These are phyloP conservation scores for Eremochloa ophiuroides DNA, from an alignment of 176 grass and related monocot genomes.

Conservation along the genomic window DNA sequence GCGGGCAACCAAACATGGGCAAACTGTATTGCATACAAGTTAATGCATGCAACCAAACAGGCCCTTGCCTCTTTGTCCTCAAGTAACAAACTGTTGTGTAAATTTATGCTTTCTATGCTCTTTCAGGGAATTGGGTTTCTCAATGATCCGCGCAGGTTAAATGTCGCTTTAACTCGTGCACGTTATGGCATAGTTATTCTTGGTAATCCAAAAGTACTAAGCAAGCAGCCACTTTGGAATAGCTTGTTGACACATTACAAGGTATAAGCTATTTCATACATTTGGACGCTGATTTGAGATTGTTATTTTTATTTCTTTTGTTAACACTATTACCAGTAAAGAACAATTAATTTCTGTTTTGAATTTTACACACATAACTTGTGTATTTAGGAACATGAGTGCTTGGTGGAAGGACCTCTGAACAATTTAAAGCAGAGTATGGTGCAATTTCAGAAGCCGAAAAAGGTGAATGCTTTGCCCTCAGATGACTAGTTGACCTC, in stretches of 20 bases:
- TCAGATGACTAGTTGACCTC: background rate
- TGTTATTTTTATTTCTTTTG: background rate
- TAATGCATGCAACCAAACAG: background rate
- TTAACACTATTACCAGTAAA: background rate
- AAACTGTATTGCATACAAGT: background rate
- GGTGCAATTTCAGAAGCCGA: slow-evolving; percentile 99
- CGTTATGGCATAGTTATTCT: slow-evolving; percentile 96
- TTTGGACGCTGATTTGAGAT: background rate
- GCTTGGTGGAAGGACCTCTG: slow-evolving; percentile 95
- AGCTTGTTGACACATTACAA: slow-evolving; percentile 99
- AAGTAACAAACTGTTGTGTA: background rate
- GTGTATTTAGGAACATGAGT: slow-evolving; percentile 85
- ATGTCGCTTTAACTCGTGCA: slow-evolving; percentile 97
- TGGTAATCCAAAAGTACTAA: slow-evolving; percentile 98
- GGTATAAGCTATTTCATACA: slow-evolving; percentile 44
- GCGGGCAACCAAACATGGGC: background rate
- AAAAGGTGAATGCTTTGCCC: slow-evolving; percentile 55
- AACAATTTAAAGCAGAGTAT: slow-evolving; percentile 99
- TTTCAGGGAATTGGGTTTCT: slow-evolving; percentile 99
- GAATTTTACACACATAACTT: background rate
- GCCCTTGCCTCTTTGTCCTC: background rate
- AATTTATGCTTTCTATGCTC: slow-evolving; percentile 2
- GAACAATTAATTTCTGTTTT: background rate
- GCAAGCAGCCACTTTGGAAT: slow-evolving; percentile 99
- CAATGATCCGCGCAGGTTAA: slow-evolving; percentile 99